Conservation (phyloP, 2,329 filamentous ascomycete genomes). For the Beauveria asiatica region DNA sequence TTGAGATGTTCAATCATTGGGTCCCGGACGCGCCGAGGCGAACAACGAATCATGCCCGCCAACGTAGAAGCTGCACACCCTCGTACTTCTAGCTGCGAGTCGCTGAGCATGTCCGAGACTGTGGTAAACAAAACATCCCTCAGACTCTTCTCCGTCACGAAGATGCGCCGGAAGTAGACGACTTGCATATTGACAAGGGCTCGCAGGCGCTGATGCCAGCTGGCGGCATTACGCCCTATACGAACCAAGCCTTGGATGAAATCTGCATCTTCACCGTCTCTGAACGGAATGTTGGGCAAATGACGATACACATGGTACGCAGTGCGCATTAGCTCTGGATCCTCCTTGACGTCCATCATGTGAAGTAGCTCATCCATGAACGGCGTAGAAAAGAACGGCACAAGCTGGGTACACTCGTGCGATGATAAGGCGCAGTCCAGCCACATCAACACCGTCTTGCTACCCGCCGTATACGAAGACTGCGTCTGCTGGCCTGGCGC, state of each 20-base stretch:
- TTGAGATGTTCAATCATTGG: constrained; percentile 70
- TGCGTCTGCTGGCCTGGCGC: constrained; percentile 84
- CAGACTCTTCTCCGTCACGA: constrained; percentile 68
- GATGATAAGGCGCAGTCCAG: constrained; percentile 85
- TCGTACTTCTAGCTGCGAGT: constrained; percentile 86
- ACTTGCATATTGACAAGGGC: constrained; percentile 98
- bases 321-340: constrained; percentile 86
- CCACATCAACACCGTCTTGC: constrained; percentile 94
- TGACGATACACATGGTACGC: constrained; percentile 97
- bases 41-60: constrained; percentile 97
- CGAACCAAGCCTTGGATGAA: constrained; percentile 83
- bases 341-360: constrained; percentile 99
- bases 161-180: constrained; percentile 93
- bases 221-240: constrained; percentile 74
- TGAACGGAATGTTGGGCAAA: constrained; percentile 88
- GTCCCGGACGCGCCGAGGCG: constrained; percentile 69
- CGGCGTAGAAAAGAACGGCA: constrained; percentile 80
- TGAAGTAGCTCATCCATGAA: constrained; percentile 91
- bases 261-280: constrained; percentile 70
- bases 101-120: constrained; percentile 91
- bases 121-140: constrained; percentile 78
- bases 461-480: constrained; percentile 88
- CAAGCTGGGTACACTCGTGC: constrained; percentile 83
- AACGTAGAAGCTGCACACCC: constrained; percentile 87
- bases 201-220: constrained; percentile 92